These are phyloP conservation scores for Magnolia sinica DNA, from an alignment of 164 flowering plant genomes.

Conservation along the genomic window DNA sequence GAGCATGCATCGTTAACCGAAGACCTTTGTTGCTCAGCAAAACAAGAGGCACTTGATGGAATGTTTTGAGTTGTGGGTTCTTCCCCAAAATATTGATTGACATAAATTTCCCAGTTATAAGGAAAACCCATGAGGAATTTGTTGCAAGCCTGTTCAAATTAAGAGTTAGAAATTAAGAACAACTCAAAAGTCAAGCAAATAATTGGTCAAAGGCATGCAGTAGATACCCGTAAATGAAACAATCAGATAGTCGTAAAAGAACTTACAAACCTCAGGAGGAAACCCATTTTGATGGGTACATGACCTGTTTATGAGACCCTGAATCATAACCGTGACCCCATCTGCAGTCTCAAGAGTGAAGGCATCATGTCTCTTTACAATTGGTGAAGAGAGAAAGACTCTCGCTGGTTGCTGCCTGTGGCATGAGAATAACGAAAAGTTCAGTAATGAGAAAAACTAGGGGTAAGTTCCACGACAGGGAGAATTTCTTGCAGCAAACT, in stretches of 20 bases:
- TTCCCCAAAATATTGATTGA: conserved; percentile 1
- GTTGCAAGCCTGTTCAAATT: conserved; percentile 1
- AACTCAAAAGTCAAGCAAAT: background rate
- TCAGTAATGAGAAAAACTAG: too few relatives aligned
- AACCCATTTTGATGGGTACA: conserved; percentile 58
- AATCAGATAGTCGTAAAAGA: background rate
- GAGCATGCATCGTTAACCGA: background rate
- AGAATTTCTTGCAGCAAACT: too few relatives aligned
- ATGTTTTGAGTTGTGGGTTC: background rate
- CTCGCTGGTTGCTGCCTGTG: conserved; percentile 40
- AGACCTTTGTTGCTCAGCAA: background rate
- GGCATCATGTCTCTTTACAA: conserved; percentile 42
- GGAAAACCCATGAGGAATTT: conserved; percentile 2
- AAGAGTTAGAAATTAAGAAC: background rate
- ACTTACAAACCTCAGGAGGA: conserved; percentile 39
- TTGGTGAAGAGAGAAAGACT: conserved; percentile 59
- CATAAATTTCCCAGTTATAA: conserved; percentile 6
- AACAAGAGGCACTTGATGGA: background rate
- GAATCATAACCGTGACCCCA: conserved; percentile 41
- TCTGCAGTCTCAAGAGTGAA: conserved; percentile 58
- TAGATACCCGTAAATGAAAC: background rate
- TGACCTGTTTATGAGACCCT: conserved; percentile 44
- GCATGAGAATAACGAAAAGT: background rate
- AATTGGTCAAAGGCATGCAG: background rate
- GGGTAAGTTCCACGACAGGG: too few relatives aligned